Conservation (phyloP, 2,329 filamentous ascomycete genomes). For the Arachnomyces sp. region DNA sequence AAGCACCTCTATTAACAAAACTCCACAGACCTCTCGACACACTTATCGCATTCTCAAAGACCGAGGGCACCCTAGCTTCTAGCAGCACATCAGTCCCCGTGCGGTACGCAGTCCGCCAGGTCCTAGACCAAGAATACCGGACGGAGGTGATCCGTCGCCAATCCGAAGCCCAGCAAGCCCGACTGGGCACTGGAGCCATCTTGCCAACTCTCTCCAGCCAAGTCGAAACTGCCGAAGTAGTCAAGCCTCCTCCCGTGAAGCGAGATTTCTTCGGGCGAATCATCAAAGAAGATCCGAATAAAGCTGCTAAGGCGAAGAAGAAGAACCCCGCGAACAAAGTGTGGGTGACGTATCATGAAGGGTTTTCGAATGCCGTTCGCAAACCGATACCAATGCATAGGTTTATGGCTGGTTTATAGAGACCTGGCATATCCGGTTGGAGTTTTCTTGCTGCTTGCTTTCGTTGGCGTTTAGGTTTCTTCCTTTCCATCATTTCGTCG, state of each 20-base stretch:
- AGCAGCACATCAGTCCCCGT: slow-evolving; percentile 60
- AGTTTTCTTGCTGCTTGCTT: no score
- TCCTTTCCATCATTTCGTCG: no score
- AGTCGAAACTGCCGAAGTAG: no score
- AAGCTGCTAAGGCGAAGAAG: slow-evolving; percentile 12
- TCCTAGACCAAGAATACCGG: slow-evolving; percentile 81
- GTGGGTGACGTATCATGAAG: slow-evolving; percentile 87
- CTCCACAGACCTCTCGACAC: slow-evolving; percentile 59
- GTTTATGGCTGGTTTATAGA: slow-evolving; percentile 50
- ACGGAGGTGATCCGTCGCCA: slow-evolving; percentile 63
- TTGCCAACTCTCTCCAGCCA: neutral
- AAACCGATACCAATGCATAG: slow-evolving; percentile 79
- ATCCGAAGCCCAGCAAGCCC: slow-evolving; percentile 57
- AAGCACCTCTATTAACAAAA: neutral
- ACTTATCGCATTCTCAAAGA: slow-evolving; percentile 57
- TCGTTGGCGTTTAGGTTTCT: no score
- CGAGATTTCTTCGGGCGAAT: slow-evolving; percentile 81
- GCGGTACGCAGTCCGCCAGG: slow-evolving; percentile 87
- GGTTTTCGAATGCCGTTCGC: slow-evolving; percentile 82
- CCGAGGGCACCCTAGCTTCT: slow-evolving; percentile 36
- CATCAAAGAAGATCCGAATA: slow-evolving; percentile 28
- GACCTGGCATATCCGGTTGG: slow-evolving; percentile 1
- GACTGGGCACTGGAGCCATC: slow-evolving; percentile 43
- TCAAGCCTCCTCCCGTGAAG: slow-evolving; percentile 35
- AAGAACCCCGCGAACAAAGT: slow-evolving; percentile 22